Base-by-base conservation (phyloP, 768 basidiomycete genomes). In the Lactarius vividus region DNA sequence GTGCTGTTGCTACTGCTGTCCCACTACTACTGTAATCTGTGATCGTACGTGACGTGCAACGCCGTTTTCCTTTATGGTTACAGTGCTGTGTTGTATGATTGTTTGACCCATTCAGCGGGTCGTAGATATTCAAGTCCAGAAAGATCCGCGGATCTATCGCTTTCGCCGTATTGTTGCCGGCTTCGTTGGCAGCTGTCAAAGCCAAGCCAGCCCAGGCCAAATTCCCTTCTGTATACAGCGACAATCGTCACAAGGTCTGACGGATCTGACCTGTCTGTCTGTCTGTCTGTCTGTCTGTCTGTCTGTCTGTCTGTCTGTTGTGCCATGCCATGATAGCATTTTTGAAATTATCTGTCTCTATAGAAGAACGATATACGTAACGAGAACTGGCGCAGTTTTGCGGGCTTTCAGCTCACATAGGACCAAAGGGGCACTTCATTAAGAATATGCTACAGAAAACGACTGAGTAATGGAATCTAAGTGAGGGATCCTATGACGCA, bases 401-500 rank as follows among this genome's bases (percentile, higher is more conserved):
- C 11, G 16, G 18, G 1, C 16, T 57, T 20, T 62, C 37, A 23
- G 26, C 26, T 31, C 20, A 35, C n/a, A 63, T 46, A 4, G 20
- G 28, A 61, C 35, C 28, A 44, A 52, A 23, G 8, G 29, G 15
- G 60, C 26, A 18, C 31, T 44, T 54, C n/a, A 59, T 29, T 35
- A 31, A 29, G 44, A 26, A 59, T 59, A 67, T 63, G 61, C 61
- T 40, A 57, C 49, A 35, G 33, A 59, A 55, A 55, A 23, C 16
- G 29, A 59, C 40, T 33, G 26, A 4, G 62, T 54, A 59, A 39
- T 28, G n/a, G 28, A 63, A 37, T 59, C 57, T 67, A 67, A 13
- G 28, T 8, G 53, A 35, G 26, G 56, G 13, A 35, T 59, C 40
- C 40, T 66, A 66, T 59, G 67, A 39, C 6, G 61, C 42, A 5